Conservation (phyloP, 2,329 filamentous ascomycete species). For the Fusarium dimerum region DNA sequence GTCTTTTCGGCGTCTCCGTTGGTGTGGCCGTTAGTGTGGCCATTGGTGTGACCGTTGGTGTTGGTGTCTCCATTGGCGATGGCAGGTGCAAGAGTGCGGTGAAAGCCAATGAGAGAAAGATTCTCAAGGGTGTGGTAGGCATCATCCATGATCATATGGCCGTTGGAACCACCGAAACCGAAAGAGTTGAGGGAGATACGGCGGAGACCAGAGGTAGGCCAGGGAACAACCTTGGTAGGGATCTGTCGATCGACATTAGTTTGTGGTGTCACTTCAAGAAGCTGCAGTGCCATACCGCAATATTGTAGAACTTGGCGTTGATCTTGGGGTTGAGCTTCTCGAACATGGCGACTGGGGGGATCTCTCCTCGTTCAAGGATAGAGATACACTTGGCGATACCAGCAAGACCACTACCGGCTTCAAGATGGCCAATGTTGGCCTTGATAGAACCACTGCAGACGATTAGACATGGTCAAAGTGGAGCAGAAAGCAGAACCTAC, state of each 20-base stretch:
- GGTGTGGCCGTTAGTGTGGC: no score
- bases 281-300: not conserved
- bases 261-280: no score
- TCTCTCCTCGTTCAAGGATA: not conserved
- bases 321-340: not conserved
- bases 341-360: not conserved
- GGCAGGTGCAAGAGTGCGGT: conserved; percentile 1
- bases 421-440: not conserved
- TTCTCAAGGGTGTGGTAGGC: not conserved
- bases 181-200: conserved; percentile 7
- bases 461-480: no score
- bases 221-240: not conserved
- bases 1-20: no score
- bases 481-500: no score
- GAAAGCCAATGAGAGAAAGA: not conserved
- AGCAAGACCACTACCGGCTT: not conserved
- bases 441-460: not conserved
- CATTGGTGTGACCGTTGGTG: no score
- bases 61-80: not conserved
- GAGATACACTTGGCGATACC: not conserved
- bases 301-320: not conserved
- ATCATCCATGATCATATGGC: conserved; percentile 8
- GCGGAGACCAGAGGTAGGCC: conserved; percentile 1
- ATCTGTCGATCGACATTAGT: not conserved
- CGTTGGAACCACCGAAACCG: conserved; percentile 8